Conservation (phyloP, 192 early-diverging fungal genomes). For the Backusella tarrabulga region DNA sequence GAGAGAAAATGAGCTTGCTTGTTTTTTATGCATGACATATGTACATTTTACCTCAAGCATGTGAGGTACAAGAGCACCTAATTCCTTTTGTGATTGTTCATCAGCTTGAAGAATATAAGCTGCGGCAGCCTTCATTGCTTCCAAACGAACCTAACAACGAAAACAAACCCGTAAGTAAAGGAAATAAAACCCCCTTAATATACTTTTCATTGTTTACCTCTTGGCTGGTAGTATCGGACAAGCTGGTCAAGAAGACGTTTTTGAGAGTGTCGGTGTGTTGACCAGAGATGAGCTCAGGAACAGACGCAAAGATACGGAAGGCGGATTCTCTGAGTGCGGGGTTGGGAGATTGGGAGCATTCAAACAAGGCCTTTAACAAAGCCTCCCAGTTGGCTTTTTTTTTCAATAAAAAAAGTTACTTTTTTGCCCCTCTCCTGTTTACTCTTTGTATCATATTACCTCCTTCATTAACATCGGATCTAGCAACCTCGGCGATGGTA, state of each 20-base stretch:
- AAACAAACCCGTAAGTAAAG: neutral
- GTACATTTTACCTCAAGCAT: constrained; percentile 67
- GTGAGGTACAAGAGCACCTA: constrained; percentile 71
- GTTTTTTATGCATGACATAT: neutral
- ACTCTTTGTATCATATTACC: constrained; percentile 33
- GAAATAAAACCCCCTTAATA: neutral
- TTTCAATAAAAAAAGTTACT: neutral
- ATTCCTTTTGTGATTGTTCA: constrained; percentile 49
- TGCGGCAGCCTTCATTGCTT: constrained; percentile 72
- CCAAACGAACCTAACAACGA: constrained; percentile 62
- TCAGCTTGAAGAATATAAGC: constrained; percentile 74
- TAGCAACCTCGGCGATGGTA: constrained; percentile 87
- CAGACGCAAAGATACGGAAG: constrained; percentile 86
- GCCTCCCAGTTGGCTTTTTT: constrained; percentile 74
- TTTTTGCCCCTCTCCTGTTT: no score
- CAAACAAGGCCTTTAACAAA: constrained; percentile 75
- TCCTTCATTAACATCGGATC: constrained; percentile 48
- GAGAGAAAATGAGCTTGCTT: constrained; percentile 5
- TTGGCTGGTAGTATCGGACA: constrained; percentile 67
- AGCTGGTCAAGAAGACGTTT: constrained; percentile 68
- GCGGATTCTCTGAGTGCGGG: constrained; percentile 82
- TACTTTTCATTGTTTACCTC: constrained; percentile 15
- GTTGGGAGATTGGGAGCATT: constrained; percentile 75
- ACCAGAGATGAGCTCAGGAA: constrained; percentile 74
- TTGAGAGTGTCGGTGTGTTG: constrained; percentile 71